Percentiles rank a stretch among this genome's conserved stretches.
phyloP scores from a whole-genome alignment of 768 basidiomycete species.

The Trametes maxima region DNA sequence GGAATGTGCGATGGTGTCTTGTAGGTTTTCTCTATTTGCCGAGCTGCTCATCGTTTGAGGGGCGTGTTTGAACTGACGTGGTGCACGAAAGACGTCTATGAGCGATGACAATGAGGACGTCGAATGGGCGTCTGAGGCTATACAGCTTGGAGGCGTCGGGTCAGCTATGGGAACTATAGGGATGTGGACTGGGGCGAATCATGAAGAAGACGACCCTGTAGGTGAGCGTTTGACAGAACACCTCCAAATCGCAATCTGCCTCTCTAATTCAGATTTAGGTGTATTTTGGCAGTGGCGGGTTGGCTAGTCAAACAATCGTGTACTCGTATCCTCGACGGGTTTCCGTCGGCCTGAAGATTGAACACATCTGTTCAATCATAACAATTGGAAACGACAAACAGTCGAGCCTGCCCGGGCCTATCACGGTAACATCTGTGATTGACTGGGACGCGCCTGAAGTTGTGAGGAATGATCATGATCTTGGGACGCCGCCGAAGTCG shows the following conservation, averaged over 20 bases:
- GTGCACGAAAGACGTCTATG: neutral
- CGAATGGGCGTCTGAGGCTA: slow-evolving; percentile 56
- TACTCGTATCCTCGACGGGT: too few species aligned
- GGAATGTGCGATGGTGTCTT: slow-evolving; percentile 53
- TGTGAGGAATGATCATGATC: too few species aligned
- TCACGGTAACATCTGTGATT: too few species aligned
- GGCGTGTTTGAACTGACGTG: neutral
- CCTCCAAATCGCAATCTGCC: neutral
- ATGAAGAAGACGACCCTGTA: slow-evolving; percentile 45
- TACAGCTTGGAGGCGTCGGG: slow-evolving; percentile 57
- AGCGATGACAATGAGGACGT: slow-evolving; percentile 30
- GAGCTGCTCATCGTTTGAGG: too few species aligned
- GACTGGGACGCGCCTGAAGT: too few species aligned
- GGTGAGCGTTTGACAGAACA: slow-evolving; percentile 33
- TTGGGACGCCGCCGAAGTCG: too few species aligned
- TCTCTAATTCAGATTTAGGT: slow-evolving; percentile 27
- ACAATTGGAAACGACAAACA: too few species aligned
- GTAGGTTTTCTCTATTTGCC: slow-evolving; percentile 33
- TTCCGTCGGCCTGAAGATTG: too few species aligned
- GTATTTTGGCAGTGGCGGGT: slow-evolving; percentile 49
- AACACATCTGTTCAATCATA: too few species aligned
- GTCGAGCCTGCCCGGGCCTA: too few species aligned
- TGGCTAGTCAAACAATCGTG: slow-evolving; percentile 12
- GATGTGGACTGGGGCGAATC: slow-evolving; percentile 55
- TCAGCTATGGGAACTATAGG: slow-evolving; percentile 58